Conservation (phyloP, 176 grass and related monocot genomes). For the Phyllostachys edulis region DNA sequence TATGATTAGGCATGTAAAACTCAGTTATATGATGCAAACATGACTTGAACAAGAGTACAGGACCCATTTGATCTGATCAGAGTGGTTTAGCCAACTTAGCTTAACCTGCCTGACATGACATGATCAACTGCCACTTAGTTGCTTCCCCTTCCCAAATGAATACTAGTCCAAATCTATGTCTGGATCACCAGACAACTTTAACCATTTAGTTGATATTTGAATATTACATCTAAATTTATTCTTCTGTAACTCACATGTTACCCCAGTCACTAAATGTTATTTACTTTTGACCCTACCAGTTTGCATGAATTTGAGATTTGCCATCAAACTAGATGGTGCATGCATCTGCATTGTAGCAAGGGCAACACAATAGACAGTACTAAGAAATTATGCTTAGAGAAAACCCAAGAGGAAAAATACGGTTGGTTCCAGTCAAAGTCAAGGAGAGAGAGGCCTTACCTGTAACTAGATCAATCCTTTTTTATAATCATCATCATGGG, state of each 20-base stretch:
- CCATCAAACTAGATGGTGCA: constrained; percentile 7
- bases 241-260: constrained; percentile 29
- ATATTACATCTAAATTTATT: constrained; percentile 20
- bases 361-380: not conserved
- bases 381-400: constrained; percentile 37
- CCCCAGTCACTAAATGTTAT: constrained; percentile 6
- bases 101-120: constrained; percentile 9
- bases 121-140: constrained; percentile 18
- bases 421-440: constrained; percentile 66
- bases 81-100: constrained; percentile 12
- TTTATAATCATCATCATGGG: constrained; percentile 60
- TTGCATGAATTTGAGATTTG: constrained; percentile 34
- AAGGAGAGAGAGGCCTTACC: constrained; percentile 29
- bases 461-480: constrained; percentile 46
- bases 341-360: constrained; percentile 14
- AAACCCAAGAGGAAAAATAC: constrained; percentile 23
- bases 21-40: constrained; percentile 26
- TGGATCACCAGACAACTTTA: not conserved
- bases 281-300: constrained; percentile 20
- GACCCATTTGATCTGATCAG: constrained; percentile 27
- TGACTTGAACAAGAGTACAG: constrained; percentile 21
- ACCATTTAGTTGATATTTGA: constrained; percentile 34
- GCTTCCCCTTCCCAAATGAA: constrained; percentile 28
- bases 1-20: constrained; percentile 20
- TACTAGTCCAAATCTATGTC: not conserved